These are phyloP conservation scores for Puccinia horiana DNA, from an alignment of 1,284 basidiomycete species.

Conservation along the genomic window DNA sequence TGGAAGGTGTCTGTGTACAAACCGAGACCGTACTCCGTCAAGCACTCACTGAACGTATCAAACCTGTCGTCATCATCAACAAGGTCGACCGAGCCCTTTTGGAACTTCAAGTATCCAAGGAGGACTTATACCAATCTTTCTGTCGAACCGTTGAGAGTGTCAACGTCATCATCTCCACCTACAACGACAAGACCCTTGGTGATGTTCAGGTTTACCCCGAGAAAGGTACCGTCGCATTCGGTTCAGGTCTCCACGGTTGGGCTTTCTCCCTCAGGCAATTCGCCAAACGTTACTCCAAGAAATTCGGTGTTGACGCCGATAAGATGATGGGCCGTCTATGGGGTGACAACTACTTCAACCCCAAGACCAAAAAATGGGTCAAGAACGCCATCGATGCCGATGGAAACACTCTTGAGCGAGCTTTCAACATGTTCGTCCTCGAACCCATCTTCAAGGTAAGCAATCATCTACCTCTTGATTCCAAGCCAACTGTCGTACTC, in stretches of 20 bases:
- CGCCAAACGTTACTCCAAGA: constrained; percentile 91
- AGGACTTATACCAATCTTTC: constrained; percentile 97
- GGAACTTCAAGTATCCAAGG: constrained; percentile 96
- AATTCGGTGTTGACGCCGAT: constrained; percentile 97
- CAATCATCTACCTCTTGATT: background rate
- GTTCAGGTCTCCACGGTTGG: constrained; percentile 99
- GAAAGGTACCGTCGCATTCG: constrained; percentile 97
- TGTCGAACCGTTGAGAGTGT: constrained; percentile 95
- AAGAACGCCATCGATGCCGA: constrained; percentile 76
- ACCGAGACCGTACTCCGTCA: constrained; percentile 99
- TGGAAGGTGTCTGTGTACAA: constrained; percentile 99
- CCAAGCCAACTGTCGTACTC: background rate
- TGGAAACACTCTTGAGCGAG: constrained; percentile 77
- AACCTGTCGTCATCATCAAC: constrained; percentile 99
- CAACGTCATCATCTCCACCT: constrained; percentile 98
- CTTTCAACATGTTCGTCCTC: constrained; percentile 94
- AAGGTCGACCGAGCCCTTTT: constrained; percentile 99
- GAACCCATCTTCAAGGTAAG: constrained; percentile 88
- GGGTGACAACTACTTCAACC: constrained; percentile 99
- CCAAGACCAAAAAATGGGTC: constrained; percentile 94
- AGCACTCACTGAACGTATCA: constrained; percentile 96
- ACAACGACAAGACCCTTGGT: constrained; percentile 90
- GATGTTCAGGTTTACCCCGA: constrained; percentile 99
- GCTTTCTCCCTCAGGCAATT: constrained; percentile 99
- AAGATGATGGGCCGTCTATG: constrained; percentile 98